phyloP scores from a whole-genome alignment of 345 rosid genomes.

The Citropsis articulata region DNA sequence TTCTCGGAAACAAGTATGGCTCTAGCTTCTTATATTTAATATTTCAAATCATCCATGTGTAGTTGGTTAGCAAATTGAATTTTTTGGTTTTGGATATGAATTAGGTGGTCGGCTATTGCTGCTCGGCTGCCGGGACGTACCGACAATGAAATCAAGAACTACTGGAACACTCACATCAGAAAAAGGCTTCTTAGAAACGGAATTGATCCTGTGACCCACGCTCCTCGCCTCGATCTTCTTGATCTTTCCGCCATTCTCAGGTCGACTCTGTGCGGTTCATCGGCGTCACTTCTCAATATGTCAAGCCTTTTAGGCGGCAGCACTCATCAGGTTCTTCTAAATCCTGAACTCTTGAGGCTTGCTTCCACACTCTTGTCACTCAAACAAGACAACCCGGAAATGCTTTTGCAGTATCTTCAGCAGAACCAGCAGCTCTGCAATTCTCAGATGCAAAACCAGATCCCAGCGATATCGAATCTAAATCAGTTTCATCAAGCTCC shows the following conservation, averaged over 20 bases:
- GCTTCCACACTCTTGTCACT: slow-evolving; percentile 39
- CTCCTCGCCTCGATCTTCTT: slow-evolving; percentile 74
- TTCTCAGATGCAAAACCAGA: slow-evolving; percentile 26
- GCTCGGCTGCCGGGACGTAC: slow-evolving; percentile 98
- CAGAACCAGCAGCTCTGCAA: slow-evolving; percentile 31
- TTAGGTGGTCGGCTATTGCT: slow-evolving; percentile 98
- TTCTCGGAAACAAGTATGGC: slow-evolving; percentile 84
- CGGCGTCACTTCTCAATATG: slow-evolving; percentile 41
- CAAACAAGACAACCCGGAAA: slow-evolving; percentile 49
- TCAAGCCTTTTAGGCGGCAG: slow-evolving; percentile 36
- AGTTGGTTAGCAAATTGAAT: slow-evolving; percentile 29
- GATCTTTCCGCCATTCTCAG: slow-evolving; percentile 66
- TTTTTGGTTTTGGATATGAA: background rate
- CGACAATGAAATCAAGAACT: slow-evolving; percentile 92
- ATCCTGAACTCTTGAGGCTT: slow-evolving; percentile 43
- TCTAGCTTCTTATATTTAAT: background rate
- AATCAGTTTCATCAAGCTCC: slow-evolving; percentile 20
- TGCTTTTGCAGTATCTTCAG: slow-evolving; percentile 31
- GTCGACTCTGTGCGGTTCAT: slow-evolving; percentile 36
- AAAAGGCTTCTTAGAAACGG: slow-evolving; percentile 83
- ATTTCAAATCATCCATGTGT: background rate
- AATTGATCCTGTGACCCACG: slow-evolving; percentile 91
- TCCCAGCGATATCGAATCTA: slow-evolving; percentile 11
- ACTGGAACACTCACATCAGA: slow-evolving; percentile 91
- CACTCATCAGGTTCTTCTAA: slow-evolving; percentile 40